These are phyloP conservation scores for Mucuna pruriens DNA, from an alignment of 306 rosid species.

Conservation along the genomic window DNA sequence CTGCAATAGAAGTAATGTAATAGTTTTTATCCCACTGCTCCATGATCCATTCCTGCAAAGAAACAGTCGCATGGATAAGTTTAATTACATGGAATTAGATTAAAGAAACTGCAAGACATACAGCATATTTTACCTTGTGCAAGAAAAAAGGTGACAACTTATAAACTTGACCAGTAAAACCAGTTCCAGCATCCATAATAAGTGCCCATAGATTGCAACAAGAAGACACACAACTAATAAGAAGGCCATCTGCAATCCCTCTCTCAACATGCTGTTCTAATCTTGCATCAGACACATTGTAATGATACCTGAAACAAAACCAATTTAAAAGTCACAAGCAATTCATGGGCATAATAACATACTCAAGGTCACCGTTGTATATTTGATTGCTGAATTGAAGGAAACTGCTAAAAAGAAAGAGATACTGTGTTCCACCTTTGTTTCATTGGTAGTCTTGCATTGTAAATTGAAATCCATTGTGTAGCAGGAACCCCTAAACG, in stretches of 20 bases:
- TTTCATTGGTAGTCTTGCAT: slow-evolving; percentile 92
- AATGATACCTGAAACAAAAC: slow-evolving; percentile 74
- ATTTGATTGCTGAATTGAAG: slow-evolving; percentile 14
- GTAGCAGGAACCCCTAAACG: slow-evolving; percentile 94
- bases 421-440: slow-evolving; percentile 65
- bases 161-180: slow-evolving; percentile 79
- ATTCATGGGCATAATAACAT: background rate
- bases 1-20: slow-evolving; percentile 66
- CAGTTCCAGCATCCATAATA: slow-evolving; percentile 98
- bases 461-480: slow-evolving; percentile 93
- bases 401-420: background rate
- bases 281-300: slow-evolving; percentile 86
- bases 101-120: slow-evolving; percentile 4
- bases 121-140: slow-evolving; percentile 72
- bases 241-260: slow-evolving; percentile 94
- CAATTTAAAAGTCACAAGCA: slow-evolving; percentile 29
- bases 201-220: slow-evolving; percentile 97
- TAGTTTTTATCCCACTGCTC: slow-evolving; percentile 57
- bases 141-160: slow-evolving; percentile 82
- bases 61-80: slow-evolving; percentile 14
- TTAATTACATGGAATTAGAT: slow-evolving; percentile 4
- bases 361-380: background rate
- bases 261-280: slow-evolving; percentile 90
- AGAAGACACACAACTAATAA: slow-evolving; percentile 88
- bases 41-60: slow-evolving; percentile 55